Percentiles rank a stretch among this genome's conserved stretches.
Evolutionary conservation across 2,329 filamentous ascomycete species (phyloP).

Genomic region (Xylaria sp.): DNA sequence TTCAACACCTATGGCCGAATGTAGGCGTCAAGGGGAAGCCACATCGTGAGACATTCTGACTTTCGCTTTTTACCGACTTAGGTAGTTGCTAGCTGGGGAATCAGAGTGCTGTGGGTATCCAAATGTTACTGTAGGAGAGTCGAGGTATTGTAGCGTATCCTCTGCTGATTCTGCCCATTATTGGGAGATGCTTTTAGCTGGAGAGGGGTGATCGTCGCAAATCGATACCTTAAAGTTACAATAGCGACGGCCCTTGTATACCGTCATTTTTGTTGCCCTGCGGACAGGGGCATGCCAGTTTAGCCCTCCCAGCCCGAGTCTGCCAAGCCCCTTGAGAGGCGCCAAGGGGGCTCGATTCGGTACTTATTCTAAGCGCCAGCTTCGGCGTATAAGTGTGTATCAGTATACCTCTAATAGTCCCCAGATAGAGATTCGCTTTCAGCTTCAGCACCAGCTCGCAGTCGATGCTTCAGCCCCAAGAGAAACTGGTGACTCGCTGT

Average conservation of each 20-base stretch:
- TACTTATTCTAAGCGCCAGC: background rate
- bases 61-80: slow-evolving; percentile 1
- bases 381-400: too few relatives aligned
- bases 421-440: too few relatives aligned
- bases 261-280: slow-evolving; percentile 40
- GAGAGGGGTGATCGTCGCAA: slow-evolving; percentile 9
- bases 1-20: background rate
- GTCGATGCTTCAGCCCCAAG: too few relatives aligned
- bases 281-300: slow-evolving; percentile 20
- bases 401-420: too few relatives aligned
- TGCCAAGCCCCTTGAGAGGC: slow-evolving; percentile 14
- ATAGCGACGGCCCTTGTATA: slow-evolving; percentile 18
- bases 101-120: background rate
- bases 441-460: too few relatives aligned
- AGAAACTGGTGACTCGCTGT: too few relatives aligned
- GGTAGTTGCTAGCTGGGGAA: slow-evolving; percentile 6
- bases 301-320: background rate
- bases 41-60: background rate
- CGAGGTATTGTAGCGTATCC: background rate
- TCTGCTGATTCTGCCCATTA: background rate
- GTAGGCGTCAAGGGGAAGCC: background rate
- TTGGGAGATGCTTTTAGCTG: background rate
- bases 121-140: background rate
- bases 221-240: slow-evolving; percentile 11
- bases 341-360: background rate